Conservation (phyloP, 108 stramenopile genomes). For the Skeletonema marinoi region DNA sequence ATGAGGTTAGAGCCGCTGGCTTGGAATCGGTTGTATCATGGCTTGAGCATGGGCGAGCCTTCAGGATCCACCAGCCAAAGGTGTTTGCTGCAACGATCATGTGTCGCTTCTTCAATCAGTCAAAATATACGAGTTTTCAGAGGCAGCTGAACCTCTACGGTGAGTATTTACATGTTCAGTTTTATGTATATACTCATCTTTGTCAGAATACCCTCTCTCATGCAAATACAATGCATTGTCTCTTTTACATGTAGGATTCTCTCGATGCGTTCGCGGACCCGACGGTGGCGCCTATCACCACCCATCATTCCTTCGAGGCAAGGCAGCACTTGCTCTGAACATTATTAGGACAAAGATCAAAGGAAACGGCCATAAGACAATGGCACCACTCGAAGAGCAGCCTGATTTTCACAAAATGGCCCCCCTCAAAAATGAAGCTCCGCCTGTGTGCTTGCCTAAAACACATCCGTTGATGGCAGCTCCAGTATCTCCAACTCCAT, state of each 20-base stretch:
- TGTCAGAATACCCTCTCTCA: background rate
- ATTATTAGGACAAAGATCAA: constrained; percentile 76
- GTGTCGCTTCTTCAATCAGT: constrained; percentile 77
- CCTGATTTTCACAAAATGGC: constrained; percentile 76
- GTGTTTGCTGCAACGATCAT: constrained; percentile 71
- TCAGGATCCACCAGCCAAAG: constrained; percentile 75
- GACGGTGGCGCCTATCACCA: constrained; percentile 60
- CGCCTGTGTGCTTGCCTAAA: background rate
- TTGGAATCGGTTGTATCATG: constrained; percentile 68
- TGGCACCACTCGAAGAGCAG: constrained; percentile 43
- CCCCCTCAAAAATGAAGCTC: constrained; percentile 22
- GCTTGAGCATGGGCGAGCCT: constrained; percentile 81
- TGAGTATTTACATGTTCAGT: constrained; percentile 4
- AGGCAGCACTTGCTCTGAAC: constrained; percentile 41
- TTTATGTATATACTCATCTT: background rate
- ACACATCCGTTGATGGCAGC: background rate
- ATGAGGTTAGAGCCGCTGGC: constrained; percentile 59
- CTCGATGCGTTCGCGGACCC: constrained; percentile 43
- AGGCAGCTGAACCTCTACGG: constrained; percentile 76
- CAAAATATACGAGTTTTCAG: constrained; percentile 64
- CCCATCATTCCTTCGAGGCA: constrained; percentile 69
- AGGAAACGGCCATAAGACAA: constrained; percentile 71
- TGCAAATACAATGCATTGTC: background rate
- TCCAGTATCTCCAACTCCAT: background rate
- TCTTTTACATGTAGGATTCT: constrained; percentile 31